Evolutionary conservation across 495 filamentous ascomycete genomes (phyloP), one percentile per base, ranked within the genome.

Genomic region (Talaromyces borbonicus): DNA sequence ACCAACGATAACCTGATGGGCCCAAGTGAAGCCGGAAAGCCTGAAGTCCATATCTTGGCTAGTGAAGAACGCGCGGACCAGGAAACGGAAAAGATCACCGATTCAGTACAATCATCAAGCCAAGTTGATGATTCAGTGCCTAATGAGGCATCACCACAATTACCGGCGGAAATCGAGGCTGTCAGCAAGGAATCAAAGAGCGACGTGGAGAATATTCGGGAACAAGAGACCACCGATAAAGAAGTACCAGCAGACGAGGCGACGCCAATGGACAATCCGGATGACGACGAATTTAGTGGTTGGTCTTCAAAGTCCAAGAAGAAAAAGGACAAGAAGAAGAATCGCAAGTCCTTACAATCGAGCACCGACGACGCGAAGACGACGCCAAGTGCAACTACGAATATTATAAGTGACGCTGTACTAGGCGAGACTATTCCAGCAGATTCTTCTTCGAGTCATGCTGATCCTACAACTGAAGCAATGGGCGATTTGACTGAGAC

Each of bases 271-370:
- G 41, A 43, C 3, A 14, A 25, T 22, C 9, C 27, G 3, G 11
- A 27, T 23, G 47, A 30, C 14, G 38, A 26, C 29, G 18, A 44
- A 19, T 52, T 1, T 22, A 16, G 26, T 5, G 27, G 31, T 20
- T 36, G 37, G 23, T 35, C 12, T 16, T 33, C 35, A 0, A 33
- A 44, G 8, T 41, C 43, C 35, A 40, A 36, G 40, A 41, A 37
- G 29, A 37, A 20, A 52, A 43, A 41, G n/a, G 36, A 39, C 20
- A 39, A 39, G 36, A 61, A 66, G 47, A 66, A 62, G 56, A 64
- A 62, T 47, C 52, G 50, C 22, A 56, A 58, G 39, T 60, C 61
- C 7, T 38, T 50, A 48, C 44, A 49, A 12, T n/a, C 48, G 12
- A 53, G 56, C 3, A 50, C 54, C 16, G 40, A 37, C 12, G 51